phyloP scores from a whole-genome alignment of 2,329 filamentous ascomycete genomes.

The Hirsutella thompsonii region DNA sequence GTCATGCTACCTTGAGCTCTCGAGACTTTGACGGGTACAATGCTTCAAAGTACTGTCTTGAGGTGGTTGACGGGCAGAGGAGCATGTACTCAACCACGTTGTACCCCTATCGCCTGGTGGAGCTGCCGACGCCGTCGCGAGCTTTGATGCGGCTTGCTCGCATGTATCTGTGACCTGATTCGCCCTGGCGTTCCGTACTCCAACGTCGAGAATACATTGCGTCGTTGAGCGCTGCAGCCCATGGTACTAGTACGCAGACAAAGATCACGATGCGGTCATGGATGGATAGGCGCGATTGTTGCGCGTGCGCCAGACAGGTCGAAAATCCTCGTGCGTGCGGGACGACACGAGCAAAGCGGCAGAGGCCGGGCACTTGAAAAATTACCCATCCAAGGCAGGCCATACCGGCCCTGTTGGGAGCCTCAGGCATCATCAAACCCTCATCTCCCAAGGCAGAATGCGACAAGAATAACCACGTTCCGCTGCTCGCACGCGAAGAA shows the following conservation, averaged over 20 bases:
- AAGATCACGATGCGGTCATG: background rate
- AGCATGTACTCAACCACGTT: background rate
- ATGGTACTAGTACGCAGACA: too few species aligned
- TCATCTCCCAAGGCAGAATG: background rate
- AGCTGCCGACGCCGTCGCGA: conserved; percentile 1
- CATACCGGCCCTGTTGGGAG: too few species aligned
- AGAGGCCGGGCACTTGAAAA: too few species aligned
- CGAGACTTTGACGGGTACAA: conserved; percentile 1
- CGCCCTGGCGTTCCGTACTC: background rate
- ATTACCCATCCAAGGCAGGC: too few species aligned
- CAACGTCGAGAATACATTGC: background rate
- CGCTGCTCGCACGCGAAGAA: background rate
- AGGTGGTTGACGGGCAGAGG: background rate
- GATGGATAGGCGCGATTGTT: too few species aligned
- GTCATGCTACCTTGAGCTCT: background rate
- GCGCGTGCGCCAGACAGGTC: too few species aligned
- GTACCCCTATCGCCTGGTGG: background rate
- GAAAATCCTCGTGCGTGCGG: too few species aligned
- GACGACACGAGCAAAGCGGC: too few species aligned
- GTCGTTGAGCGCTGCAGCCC: too few species aligned
- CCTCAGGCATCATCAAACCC: too few species aligned
- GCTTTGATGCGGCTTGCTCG: background rate
- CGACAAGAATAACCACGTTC: background rate
- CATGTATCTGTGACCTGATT: background rate
- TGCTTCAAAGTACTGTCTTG: background rate